phyloP scores from a whole-genome alignment of 2,329 filamentous ascomycete species.

The Aspergillus tubingensis region DNA sequence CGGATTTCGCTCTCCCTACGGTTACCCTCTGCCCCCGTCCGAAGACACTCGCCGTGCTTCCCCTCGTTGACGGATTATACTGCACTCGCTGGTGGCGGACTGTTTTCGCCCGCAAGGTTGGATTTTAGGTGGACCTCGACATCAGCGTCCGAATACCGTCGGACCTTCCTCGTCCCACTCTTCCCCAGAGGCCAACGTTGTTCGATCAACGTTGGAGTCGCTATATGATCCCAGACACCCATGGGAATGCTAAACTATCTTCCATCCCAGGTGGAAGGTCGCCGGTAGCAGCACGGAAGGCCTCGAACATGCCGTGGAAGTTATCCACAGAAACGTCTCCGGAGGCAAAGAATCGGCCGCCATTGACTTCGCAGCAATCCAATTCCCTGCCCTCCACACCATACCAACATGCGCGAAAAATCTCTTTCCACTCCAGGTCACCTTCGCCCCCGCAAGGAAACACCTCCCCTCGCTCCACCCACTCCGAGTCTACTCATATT shows the following conservation, averaged over 20 bases:
- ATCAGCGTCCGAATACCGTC: conserved; percentile 10
- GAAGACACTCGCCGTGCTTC: neutral
- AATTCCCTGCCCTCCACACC: conserved; percentile 93
- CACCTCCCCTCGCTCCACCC: conserved; percentile 85
- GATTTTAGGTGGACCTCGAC: conserved; percentile 10
- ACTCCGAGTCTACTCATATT: conserved; percentile 80
- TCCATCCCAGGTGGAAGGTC: conserved; percentile 44
- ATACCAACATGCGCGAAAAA: conserved; percentile 81
- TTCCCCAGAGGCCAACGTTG: conserved; percentile 32
- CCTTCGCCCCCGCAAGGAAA: conserved; percentile 77
- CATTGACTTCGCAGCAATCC: conserved; percentile 67
- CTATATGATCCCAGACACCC: conserved; percentile 45
- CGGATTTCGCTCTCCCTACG: conserved; percentile 16
- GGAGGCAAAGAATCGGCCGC: conserved; percentile 47
- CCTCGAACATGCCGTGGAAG: conserved; percentile 46
- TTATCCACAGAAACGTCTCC: conserved; percentile 37
- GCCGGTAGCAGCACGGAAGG: conserved; percentile 44
- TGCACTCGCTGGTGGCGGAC: conserved; percentile 7
- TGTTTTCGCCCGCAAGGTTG: conserved; percentile 11
- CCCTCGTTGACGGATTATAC: conserved; percentile 4
- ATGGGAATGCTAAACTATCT: conserved; percentile 46
- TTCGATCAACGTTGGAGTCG: conserved; percentile 33
- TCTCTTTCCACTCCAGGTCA: conserved; percentile 74
- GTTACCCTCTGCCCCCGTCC: conserved; percentile 6
- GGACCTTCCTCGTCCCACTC: conserved; percentile 3